These are phyloP conservation scores for Dryadomyces quercivorus DNA, from an alignment of 2,329 filamentous ascomycete species.

Conservation along the genomic window DNA sequence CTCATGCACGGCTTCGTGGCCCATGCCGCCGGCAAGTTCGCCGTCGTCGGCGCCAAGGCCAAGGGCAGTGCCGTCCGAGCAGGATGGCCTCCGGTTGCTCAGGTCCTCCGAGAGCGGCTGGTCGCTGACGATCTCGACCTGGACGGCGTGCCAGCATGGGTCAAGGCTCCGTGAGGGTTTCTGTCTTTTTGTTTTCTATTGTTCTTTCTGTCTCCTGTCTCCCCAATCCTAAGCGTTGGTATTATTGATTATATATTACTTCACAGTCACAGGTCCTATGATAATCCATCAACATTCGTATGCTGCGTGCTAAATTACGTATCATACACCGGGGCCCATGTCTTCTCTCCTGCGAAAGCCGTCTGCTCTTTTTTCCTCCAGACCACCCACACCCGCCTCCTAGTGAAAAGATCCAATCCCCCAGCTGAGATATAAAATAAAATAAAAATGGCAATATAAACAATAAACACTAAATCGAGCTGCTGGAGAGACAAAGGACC, in stretches of 20 bases:
- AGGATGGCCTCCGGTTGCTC: conserved; percentile 66
- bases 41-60: conserved; percentile 65
- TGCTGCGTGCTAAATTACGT: not conserved
- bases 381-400: not conserved
- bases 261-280: not conserved
- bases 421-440: not conserved
- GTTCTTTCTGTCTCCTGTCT: too few species aligned
- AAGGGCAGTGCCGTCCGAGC: conserved; percentile 51
- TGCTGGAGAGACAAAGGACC: not conserved
- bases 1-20: conserved; percentile 76
- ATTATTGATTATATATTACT: not conserved
- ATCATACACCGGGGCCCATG: not conserved
- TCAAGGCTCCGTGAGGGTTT: conserved; percentile 11
- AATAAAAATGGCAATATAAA: not conserved
- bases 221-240: not conserved
- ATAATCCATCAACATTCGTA: not conserved
- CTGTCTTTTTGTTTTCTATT: not conserved
- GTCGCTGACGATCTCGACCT: conserved; percentile 47
- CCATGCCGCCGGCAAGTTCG: conserved; percentile 64
- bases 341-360: not conserved
- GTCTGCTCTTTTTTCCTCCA: not conserved
- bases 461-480: not conserved
- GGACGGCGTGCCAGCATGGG: conserved; percentile 20
- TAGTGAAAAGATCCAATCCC: not conserved
- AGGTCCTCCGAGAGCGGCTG: conserved; percentile 50